Percentiles rank a stretch among this genome's conserved stretches.
phyloP scores from a whole-genome alignment of 495 filamentous ascomycete genomes.

The Monascus purpureus region DNA sequence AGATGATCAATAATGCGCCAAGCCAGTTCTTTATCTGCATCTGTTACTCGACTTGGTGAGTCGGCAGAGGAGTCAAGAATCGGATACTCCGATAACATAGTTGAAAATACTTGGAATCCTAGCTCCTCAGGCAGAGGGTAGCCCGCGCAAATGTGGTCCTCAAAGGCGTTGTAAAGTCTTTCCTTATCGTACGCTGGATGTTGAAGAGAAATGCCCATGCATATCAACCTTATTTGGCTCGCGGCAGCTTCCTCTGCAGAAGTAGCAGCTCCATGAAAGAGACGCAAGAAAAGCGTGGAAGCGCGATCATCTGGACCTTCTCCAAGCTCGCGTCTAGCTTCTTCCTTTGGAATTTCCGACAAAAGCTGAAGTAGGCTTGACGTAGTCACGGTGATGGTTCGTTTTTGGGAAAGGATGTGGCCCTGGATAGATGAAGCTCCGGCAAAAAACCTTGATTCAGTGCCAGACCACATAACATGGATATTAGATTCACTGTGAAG shows the following conservation, averaged over 20 bases:
- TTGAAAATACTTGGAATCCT: constrained; percentile 20
- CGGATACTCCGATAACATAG: constrained; percentile 18
- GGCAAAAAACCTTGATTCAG: too few species aligned
- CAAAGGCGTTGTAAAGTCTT: constrained; percentile 15
- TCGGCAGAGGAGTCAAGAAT: constrained; percentile 1
- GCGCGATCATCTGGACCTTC: constrained; percentile 20
- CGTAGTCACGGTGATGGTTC: not conserved
- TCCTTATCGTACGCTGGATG: constrained; percentile 25
- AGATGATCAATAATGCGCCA: constrained; percentile 34
- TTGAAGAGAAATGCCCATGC: constrained; percentile 20
- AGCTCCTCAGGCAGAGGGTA: constrained; percentile 21
- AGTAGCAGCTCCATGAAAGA: constrained; percentile 25
- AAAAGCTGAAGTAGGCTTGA: constrained; percentile 23
- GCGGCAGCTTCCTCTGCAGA: constrained; percentile 17
- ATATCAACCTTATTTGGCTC: constrained; percentile 19
- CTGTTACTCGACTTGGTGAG: constrained; percentile 6
- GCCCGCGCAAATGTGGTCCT: constrained; percentile 16
- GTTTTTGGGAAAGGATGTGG: not conserved
- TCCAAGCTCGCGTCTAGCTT: constrained; percentile 25
- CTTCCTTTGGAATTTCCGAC: constrained; percentile 11
- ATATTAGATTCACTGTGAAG: constrained; percentile 3
- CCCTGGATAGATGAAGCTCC: constrained; percentile 4
- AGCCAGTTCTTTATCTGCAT: constrained; percentile 21
- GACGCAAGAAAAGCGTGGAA: constrained; percentile 36
- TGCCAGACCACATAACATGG: too few species aligned